Conservation (phyloP, 768 basidiomycete genomes). For the Nidularia pulvinata region DNA sequence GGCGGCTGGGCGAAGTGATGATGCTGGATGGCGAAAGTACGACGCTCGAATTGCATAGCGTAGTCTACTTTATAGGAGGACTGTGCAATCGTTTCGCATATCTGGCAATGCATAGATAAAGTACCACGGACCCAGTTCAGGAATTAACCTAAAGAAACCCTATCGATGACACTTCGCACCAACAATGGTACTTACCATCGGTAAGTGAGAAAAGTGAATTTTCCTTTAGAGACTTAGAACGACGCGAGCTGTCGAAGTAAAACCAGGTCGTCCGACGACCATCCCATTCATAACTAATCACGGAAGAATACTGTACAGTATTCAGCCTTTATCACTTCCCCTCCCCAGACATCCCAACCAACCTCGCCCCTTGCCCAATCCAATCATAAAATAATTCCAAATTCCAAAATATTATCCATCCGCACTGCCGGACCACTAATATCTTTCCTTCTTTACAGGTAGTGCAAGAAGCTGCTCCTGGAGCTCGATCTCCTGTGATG, state of each 20-base stretch:
- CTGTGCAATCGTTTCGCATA: background rate
- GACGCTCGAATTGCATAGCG: background rate
- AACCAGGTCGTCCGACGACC: background rate
- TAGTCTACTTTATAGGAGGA: background rate
- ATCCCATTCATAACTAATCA: background rate
- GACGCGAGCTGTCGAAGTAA: background rate
- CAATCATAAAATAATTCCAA: background rate
- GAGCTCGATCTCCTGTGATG: background rate
- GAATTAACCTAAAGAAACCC: too few species aligned
- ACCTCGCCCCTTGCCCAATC: background rate
- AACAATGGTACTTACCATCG: too few species aligned
- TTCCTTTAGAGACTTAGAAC: too few species aligned
- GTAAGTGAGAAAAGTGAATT: too few species aligned
- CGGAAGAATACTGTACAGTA: background rate
- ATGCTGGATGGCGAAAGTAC: background rate
- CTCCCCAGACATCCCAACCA: background rate
- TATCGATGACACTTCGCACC: too few species aligned
- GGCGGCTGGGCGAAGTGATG: background rate
- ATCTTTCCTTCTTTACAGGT: background rate
- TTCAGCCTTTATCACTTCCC: background rate
- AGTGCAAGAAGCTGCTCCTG: background rate
- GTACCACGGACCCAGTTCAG: too few species aligned
- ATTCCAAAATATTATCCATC: background rate
- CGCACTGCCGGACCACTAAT: too few species aligned
- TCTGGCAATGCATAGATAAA: too few species aligned